Base-by-base conservation (phyloP, 495 filamentous ascomycete genomes). In the Extremus antarcticus region DNA sequence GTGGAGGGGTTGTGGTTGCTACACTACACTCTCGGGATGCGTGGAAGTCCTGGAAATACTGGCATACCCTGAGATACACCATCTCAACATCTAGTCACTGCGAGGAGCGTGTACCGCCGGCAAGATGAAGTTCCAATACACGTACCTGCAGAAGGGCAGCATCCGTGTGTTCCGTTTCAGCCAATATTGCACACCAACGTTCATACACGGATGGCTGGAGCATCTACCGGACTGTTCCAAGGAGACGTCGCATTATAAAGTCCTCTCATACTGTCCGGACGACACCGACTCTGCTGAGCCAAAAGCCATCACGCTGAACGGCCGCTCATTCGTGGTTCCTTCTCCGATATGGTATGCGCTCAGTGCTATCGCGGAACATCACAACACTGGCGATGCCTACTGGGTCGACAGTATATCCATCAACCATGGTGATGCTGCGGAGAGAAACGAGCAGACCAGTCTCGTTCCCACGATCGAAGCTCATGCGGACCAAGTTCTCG, bases 81-180 rank as follows among this genome's bases (percentile, higher is more conserved):
- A n/a, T n/a, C n/a, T n/a, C n/a, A n/a, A n/a, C n/a, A n/a, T n/a
- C n/a, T n/a, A n/a, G n/a, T n/a, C n/a, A n/a, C n/a, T n/a, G n/a
- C n/a, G n/a, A n/a, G n/a, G n/a, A n/a, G n/a, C n/a, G n/a, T n/a
- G n/a, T n/a, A n/a, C n/a, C n/a, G n/a, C n/a, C n/a, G n/a, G n/a
- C n/a, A 45, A 45, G 16, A 45, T 45, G 41, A 45, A 45, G 41
- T 45, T 45, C 19, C 41, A 45, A 21, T 45, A 45, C 19, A 45
- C 41, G 41, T n/a, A 45, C 4, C 41, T 45, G 16, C 41, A 45
- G 19, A 3, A 17, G n/a, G 41, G 19, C 19, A 45, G 41, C 19
- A 45, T 45, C n/a, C 41, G 41, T 7, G 8, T 45, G 4, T 3
- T 45, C 4, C 41, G 41, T 3, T 45, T 45, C 41, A 45, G 41